A percentile compares a stretch with the other conserved stretches of the same genome.
phyloP scores from a whole-genome alignment of 768 basidiomycete species.

The Psilocybe cubensis region DNA sequence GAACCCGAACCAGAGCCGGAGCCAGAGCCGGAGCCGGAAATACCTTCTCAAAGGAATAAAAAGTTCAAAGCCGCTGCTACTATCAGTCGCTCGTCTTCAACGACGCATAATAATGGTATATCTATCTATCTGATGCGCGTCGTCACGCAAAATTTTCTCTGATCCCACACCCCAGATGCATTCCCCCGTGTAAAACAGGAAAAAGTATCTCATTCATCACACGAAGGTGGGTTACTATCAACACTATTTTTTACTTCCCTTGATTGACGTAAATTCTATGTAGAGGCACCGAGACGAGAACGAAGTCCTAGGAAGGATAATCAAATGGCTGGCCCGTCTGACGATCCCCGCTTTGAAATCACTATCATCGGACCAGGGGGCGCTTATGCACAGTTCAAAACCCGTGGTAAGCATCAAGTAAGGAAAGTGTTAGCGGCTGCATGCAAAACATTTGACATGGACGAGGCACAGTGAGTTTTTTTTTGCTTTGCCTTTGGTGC shows the following conservation, averaged over 20 bases:
- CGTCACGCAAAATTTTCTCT: too few relatives aligned
- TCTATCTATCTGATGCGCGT: too few relatives aligned
- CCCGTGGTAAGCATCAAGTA: slow-evolving; percentile 43
- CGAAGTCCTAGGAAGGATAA: not conserved
- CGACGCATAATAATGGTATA: too few relatives aligned
- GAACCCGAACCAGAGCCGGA: too few relatives aligned
- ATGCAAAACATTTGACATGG: slow-evolving; percentile 42
- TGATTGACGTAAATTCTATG: not conserved
- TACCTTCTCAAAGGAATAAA: not conserved
- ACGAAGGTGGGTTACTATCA: not conserved
- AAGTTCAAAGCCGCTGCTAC: not conserved
- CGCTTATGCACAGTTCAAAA: slow-evolving; percentile 39
- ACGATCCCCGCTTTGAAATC: slow-evolving; percentile 31
- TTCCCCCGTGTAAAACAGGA: slow-evolving; percentile 12
- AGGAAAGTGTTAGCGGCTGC: slow-evolving; percentile 43
- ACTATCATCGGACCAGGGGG: slow-evolving; percentile 25
- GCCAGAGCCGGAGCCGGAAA: not conserved
- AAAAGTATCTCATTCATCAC: not conserved
- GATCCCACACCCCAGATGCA: too few relatives aligned
- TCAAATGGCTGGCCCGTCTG: not conserved
- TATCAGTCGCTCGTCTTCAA: not conserved
- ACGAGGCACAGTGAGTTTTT: slow-evolving; percentile 29
- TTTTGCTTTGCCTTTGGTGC: not conserved
- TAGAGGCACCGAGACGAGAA: not conserved
- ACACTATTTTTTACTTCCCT: not conserved